phyloP scores from a whole-genome alignment of 805 yeast genomes.

The Starmerella tilneyi region DNA sequence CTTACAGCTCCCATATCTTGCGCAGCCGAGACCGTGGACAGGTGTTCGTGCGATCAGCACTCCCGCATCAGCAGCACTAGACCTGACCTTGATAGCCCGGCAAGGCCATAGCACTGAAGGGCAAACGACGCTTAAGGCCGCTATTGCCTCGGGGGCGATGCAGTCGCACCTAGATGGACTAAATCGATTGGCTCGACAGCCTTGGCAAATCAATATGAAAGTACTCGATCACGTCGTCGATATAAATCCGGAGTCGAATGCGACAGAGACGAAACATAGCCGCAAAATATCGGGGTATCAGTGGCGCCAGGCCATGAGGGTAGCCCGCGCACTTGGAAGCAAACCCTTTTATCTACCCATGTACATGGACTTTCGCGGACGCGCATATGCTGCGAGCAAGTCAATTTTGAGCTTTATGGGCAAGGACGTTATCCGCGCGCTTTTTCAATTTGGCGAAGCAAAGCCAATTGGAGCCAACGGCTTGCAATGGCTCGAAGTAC shows the following conservation, averaged over 20 bases:
- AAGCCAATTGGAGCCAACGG: conserved; percentile 39
- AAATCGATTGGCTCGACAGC: conserved; percentile 14
- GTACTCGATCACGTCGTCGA: conserved; percentile 4
- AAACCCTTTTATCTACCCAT: conserved; percentile 52
- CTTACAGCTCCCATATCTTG: conserved; percentile 74
- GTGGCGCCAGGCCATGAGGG: conserved; percentile 73
- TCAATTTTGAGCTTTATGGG: conserved; percentile 50
- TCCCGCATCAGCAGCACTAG: background rate
- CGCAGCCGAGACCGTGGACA: conserved; percentile 72
- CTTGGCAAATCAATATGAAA: conserved; percentile 16
- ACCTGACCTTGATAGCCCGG: conserved; percentile 12
- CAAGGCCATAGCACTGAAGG: conserved; percentile 43
- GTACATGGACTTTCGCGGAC: conserved; percentile 53
- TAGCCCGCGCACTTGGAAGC: conserved; percentile 78
- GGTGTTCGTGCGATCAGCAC: conserved; percentile 32
- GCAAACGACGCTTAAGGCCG: conserved; percentile 35
- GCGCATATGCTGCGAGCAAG: conserved; percentile 49
- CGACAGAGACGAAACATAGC: conserved; percentile 45
- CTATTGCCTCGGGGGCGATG: conserved; percentile 8
- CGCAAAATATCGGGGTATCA: conserved; percentile 1
- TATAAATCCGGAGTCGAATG: conserved; percentile 20
- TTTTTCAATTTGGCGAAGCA: conserved; percentile 44
- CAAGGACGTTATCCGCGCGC: conserved; percentile 41
- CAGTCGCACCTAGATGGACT: conserved; percentile 11
- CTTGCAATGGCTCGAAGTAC: conserved; percentile 43